Evolutionary conservation across 2,329 filamentous ascomycete genomes (phyloP), one percentile per base, ranked within the genome.

Genomic region (Calonectria henricotiae): DNA sequence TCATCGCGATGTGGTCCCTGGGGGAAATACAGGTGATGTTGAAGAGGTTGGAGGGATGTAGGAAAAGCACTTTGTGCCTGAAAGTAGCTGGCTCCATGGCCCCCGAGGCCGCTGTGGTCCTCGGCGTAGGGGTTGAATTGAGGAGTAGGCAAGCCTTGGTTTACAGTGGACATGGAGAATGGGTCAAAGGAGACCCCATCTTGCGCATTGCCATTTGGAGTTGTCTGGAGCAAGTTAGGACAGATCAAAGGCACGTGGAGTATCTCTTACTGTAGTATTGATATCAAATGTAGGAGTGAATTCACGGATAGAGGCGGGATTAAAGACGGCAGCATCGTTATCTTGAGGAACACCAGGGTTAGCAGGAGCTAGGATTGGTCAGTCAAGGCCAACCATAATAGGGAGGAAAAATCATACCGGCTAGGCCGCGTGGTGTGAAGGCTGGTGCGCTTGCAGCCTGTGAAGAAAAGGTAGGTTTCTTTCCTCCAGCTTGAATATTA

Each of bases 11-110:
- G 90, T n/a, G 94, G 91, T 6, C 94, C 94, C 67, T 95, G 89
- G 0, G 95, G 95, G 37, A 94, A 94, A 81, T 99, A 99, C 13
- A 98, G 88, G 81, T 99, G 96, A 80, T 98, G 97, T 85, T 96
- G 93, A 6, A 95, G 89, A 25, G 93, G 93, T 74, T 93, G 91
- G 23, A 86, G 80, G 17, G 87, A 85, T 12, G 86, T 81, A 12
- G 84, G 80, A 77, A 87, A 92, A 12, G 85, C 83, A 61, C 82
- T 82, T 49, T 88, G 88, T n/a, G 86, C 80, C 60, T 89, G 88
- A 79, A 93, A 97, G 80, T 92, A 97, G 2, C 90, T 86, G 17
- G 90, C 85, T 5, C 88, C 88, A 68, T 87, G 85, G 32, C 82
- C 85, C 6, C 87, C 85, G 58, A 95, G 83, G 23, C 86, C 85